Conservation (phyloP, 306 rosid species). For the Sphenostylis stenocarpa region DNA sequence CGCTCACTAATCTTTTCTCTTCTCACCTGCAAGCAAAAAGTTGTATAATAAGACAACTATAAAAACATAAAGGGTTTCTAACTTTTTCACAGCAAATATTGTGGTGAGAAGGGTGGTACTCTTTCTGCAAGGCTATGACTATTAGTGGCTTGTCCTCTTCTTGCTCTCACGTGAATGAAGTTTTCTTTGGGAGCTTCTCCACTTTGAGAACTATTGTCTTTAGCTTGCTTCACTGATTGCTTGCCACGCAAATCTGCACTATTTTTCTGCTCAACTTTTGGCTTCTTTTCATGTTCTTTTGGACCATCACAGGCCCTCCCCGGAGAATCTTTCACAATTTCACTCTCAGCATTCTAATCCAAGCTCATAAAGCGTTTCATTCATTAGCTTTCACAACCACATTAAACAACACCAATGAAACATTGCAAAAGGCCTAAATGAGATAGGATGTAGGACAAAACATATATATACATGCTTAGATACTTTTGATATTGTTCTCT, state of each 20-base stretch:
- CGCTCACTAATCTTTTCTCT: slow-evolving; percentile 98
- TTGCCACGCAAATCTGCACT: slow-evolving; percentile 59
- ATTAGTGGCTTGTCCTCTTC: slow-evolving; percentile 99
- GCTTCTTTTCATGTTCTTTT: slow-evolving; percentile 69
- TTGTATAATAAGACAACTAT: background rate
- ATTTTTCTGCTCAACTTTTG: slow-evolving; percentile 53
- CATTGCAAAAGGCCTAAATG: slow-evolving; percentile 19
- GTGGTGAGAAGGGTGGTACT: slow-evolving; percentile 48
- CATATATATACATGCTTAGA: background rate
- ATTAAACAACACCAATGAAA: slow-evolving; percentile 25
- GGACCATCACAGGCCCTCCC: slow-evolving; percentile 55
- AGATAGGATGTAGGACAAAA: background rate
- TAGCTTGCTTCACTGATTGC: slow-evolving; percentile 63
- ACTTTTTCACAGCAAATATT: slow-evolving; percentile 2
- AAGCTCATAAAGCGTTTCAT: slow-evolving; percentile 32
- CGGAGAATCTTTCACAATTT: slow-evolving; percentile 54
- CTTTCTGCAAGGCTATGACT: slow-evolving; percentile 99
- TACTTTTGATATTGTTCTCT: background rate
- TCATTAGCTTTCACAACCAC: slow-evolving; percentile 28
- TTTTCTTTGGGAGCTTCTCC: slow-evolving; percentile 76
- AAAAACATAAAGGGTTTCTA: background rate
- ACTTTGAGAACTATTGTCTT: slow-evolving; percentile 62
- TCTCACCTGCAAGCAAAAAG: slow-evolving; percentile 66
- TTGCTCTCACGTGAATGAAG: slow-evolving; percentile 96
- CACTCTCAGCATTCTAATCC: slow-evolving; percentile 70